Evolutionary conservation across 179 eudicot genomes (phyloP).

Genomic region (Spinacia oleracea): DNA sequence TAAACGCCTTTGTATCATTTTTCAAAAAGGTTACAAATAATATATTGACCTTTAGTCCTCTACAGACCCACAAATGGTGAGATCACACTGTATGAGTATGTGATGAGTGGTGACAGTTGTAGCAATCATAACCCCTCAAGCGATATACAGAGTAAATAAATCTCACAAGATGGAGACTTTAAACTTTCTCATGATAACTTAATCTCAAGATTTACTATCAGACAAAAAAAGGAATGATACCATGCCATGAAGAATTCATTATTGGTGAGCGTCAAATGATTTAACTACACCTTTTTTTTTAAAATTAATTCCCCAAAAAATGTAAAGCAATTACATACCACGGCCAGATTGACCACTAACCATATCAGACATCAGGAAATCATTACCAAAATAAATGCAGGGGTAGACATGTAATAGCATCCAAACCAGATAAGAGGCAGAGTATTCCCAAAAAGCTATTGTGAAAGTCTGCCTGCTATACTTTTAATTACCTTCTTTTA

Average conservation of each 20-base stretch:
- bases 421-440: conserved; percentile 6
- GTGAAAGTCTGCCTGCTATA: no score
- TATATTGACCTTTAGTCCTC: not conserved
- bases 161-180: not conserved
- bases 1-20: not conserved
- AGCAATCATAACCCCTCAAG: not conserved
- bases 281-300: not conserved
- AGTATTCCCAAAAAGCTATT: not conserved
- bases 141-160: not conserved
- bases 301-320: not conserved
- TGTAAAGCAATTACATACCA: not conserved
- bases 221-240: not conserved
- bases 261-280: not conserved
- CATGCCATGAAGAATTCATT: not conserved
- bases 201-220: not conserved
- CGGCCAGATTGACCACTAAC: not conserved
- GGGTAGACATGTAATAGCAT: not conserved
- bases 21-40: not conserved
- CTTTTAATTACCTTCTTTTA: conserved; percentile 44
- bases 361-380: not conserved
- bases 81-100: not conserved
- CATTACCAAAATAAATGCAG: not conserved
- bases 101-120: not conserved
- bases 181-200: not conserved
- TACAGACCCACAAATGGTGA: not conserved